These are phyloP conservation scores for Fusarium proliferatum DNA, from an alignment of 2,329 filamentous ascomycete genomes.

Conservation along the genomic window DNA sequence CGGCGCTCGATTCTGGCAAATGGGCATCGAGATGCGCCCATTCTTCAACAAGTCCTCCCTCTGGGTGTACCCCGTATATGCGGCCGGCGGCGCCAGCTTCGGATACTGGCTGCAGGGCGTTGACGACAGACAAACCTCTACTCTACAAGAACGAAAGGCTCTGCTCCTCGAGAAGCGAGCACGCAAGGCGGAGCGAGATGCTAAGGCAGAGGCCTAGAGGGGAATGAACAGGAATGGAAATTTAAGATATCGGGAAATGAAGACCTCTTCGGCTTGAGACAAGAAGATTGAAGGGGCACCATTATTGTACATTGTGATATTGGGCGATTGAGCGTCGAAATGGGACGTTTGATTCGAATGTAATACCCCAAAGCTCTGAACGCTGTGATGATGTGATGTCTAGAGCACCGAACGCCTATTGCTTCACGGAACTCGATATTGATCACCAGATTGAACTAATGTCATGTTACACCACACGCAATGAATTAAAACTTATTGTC, in stretches of 20 bases:
- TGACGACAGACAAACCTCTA: constrained; percentile 81
- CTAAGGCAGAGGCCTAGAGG: constrained; percentile 42
- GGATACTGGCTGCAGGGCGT: constrained; percentile 97
- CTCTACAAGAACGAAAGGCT: constrained; percentile 82
- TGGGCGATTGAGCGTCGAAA: constrained; percentile 43
- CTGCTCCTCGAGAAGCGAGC: constrained; percentile 89
- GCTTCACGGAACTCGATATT: neutral
- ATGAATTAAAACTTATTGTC: constrained; percentile 6
- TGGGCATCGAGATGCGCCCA: constrained; percentile 98
- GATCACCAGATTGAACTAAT: neutral
- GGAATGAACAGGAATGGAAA: constrained; percentile 5
- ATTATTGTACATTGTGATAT: constrained; percentile 42
- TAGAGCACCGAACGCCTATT: neutral
- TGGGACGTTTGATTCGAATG: constrained; percentile 40
- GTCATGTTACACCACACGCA: neutral
- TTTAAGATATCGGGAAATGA: constrained; percentile 20
- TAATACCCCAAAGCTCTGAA: constrained; percentile 17
- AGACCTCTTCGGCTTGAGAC: constrained; percentile 5
- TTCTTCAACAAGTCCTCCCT: constrained; percentile 86
- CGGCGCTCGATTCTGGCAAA: constrained; percentile 92
- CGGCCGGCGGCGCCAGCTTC: constrained; percentile 85
- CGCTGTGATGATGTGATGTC: constrained; percentile 15
- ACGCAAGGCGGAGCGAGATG: constrained; percentile 63
- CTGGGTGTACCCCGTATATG: constrained; percentile 94
- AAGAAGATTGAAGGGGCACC: constrained; percentile 9